Percentiles rank a stretch among this genome's conserved stretches.
Evolutionary conservation across 306 rosid genomes (phyloP).

Genomic region (Castanea sativa): DNA sequence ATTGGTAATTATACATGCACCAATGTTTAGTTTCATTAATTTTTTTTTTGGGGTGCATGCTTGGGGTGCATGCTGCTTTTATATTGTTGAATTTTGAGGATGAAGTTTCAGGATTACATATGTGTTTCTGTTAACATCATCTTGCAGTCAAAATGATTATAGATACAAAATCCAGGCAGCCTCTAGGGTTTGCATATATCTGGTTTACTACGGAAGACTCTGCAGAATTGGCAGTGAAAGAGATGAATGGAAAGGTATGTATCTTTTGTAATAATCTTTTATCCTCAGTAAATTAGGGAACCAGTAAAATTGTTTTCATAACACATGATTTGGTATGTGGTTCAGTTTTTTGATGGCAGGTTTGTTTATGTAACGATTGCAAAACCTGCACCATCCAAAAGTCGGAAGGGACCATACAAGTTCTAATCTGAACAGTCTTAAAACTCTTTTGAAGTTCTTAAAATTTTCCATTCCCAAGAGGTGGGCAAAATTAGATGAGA

Average conservation of each 20-base stretch:
- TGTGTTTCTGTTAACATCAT: not conserved
- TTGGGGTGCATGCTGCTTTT: not conserved
- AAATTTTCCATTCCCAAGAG: not conserved
- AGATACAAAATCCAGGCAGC: conserved; percentile 33
- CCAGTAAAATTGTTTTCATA: conserved; percentile 12
- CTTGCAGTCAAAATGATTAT: conserved; percentile 37
- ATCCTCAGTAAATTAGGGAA: not conserved
- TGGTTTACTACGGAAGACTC: conserved; percentile 37
- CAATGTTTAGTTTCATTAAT: too few relatives aligned
- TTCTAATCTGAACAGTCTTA: conserved; percentile 18
- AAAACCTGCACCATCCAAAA: conserved; percentile 26
- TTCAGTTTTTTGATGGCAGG: conserved; percentile 55
- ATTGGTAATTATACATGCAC: not conserved
- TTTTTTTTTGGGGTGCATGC: not conserved
- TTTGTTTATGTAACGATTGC: conserved; percentile 41
- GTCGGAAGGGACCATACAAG: conserved; percentile 24
- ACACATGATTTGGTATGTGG: conserved; percentile 14
- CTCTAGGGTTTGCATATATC: conserved; percentile 41
- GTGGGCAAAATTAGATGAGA: not conserved
- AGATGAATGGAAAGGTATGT: conserved; percentile 60
- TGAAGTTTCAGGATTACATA: too few relatives aligned
- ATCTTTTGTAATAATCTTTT: not conserved
- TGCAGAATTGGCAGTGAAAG: conserved; percentile 37
- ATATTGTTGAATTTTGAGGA: not conserved
- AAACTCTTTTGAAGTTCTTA: not conserved